Base-by-base conservation (phyloP, 1,284 basidiomycete species). In the Stygiomarasmius scandens region DNA sequence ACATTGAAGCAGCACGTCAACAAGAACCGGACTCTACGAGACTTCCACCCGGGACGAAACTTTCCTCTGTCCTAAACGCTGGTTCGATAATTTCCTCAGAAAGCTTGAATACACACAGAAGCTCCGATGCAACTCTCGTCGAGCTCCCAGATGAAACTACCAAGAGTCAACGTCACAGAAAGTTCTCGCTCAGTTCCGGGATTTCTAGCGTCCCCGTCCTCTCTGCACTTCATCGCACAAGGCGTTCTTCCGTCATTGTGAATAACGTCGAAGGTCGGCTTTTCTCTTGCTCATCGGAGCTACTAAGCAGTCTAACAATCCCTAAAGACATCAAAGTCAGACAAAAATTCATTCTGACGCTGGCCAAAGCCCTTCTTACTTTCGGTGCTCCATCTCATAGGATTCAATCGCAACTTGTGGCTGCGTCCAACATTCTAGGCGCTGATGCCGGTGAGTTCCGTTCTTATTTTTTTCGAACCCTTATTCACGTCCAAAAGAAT, bases 341-440 rank as follows among this genome's bases (percentile, higher is more conserved):
- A 52, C 85, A 89, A 66, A 84, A 87, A 59, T 95, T 95, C 71
- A 81, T 95, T 24, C 75, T 94, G 58, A 87, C 87, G 65, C 81
- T 95, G 25, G 89, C 91, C 23, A 92, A 90, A 70, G 89, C 90
- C 10, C 78, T 96, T 43, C 81, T 96, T 65, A 78, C 81, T 2
- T 93, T 90, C 67, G 93, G 93, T 20, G 90, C 93, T 20, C 93
- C 93, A 3, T 93, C 92, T 24, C 93, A 95, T 71, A 82, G 93
- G 29, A 88, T 94, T 63, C 91, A 94, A 71, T 86, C 88, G 1
- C 93, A 94, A 69, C 79, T 96, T 11, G 75, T 76, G 46, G 74
- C 79, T 23, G 80, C 79, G 11, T 77, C 79, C 11, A 67, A 74
- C 32, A 79, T 80, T 56, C 67, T 82, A 4, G 74, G 76, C 20